These are phyloP conservation scores for Conoideocrella luteorostrata DNA, from an alignment of 2,329 filamentous ascomycete species.

Conservation along the genomic window DNA sequence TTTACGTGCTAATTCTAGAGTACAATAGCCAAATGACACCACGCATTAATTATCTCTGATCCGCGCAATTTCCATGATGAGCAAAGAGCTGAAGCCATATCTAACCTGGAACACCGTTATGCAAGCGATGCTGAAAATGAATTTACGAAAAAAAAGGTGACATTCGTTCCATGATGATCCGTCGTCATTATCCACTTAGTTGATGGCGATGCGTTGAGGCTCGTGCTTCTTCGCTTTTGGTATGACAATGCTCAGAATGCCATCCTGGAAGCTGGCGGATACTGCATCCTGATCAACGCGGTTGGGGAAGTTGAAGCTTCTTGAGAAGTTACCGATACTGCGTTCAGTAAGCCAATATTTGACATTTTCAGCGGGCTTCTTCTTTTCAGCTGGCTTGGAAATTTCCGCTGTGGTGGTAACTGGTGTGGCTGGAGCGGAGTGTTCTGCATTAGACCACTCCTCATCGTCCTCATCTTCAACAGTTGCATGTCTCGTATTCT, in stretches of 20 bases:
- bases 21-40: neutral
- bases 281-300: constrained; percentile 58
- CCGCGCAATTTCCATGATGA: neutral
- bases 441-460: constrained; percentile 16
- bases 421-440: constrained; percentile 6
- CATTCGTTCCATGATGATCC: neutral
- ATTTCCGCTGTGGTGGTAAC: constrained; percentile 14
- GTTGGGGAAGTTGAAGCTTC: constrained; percentile 61
- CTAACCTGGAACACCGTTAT: constrained; percentile 5
- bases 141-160: neutral
- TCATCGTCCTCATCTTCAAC: constrained; percentile 56
- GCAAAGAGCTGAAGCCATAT: neutral
- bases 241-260: constrained; percentile 56
- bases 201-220: constrained; percentile 47
- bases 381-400: constrained; percentile 16
- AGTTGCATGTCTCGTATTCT: constrained; percentile 48
- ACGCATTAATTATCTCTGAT: neutral
- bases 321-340: constrained; percentile 59
- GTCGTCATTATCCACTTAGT: constrained; percentile 26
- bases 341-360: constrained; percentile 70
- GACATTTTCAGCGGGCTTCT: constrained; percentile 32
- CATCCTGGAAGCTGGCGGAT: constrained; percentile 56
- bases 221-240: constrained; percentile 60
- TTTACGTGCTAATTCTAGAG: neutral
- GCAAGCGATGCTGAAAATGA: neutral